A percentile compares a stretch with the other conserved stretches of the same genome.
Conservation (phyloP, 345 rosid genomes). For the Gossypium australe region DNA sequence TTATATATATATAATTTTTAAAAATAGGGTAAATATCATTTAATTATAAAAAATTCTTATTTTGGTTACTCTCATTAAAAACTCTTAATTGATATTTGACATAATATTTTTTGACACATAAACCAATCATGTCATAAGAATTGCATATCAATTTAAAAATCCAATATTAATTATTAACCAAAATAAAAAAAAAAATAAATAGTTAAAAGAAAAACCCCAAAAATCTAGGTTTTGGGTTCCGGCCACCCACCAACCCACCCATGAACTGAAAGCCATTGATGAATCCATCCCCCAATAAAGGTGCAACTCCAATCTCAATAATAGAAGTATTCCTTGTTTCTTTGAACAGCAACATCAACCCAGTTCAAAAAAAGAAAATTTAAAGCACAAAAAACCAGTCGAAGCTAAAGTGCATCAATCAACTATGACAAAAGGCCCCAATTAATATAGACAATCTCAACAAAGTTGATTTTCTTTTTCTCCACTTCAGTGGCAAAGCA, state of each 20-base stretch:
- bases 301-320: background rate
- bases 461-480: background rate
- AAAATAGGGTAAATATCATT: no score
- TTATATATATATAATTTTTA: no score
- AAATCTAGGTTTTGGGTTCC: no score
- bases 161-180: no score
- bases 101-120: no score
- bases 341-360: conserved; percentile 20
- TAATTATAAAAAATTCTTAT: no score
- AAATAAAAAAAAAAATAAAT: no score
- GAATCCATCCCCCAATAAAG: background rate
- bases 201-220: no score
- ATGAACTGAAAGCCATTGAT: conserved; percentile 3
- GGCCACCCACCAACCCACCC: background rate
- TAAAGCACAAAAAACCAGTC: background rate
- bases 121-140: no score
- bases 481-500: background rate
- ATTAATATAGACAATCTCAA: conserved; percentile 1
- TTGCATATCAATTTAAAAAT: no score
- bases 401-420: conserved; percentile 6
- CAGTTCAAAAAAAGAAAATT: conserved; percentile 9
- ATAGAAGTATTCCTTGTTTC: conserved; percentile 15
- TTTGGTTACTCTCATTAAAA: no score
- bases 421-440: background rate
- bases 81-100: no score